Percentiles rank a stretch among this genome's conserved stretches.
Evolutionary conservation across 345 rosid genomes (phyloP).

Genomic region (Iberis pinnata): DNA sequence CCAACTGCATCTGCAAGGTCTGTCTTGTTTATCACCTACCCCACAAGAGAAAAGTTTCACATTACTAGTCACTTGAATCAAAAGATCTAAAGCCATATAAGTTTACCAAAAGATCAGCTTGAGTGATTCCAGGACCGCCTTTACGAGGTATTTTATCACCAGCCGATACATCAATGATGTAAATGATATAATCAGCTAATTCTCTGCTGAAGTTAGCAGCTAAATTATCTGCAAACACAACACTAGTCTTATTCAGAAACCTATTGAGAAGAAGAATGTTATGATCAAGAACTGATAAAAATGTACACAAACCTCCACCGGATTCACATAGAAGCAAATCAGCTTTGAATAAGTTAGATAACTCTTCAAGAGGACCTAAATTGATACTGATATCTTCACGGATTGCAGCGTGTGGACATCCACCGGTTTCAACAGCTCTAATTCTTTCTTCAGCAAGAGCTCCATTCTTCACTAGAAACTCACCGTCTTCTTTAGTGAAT

Average conservation of each 20-base stretch:
- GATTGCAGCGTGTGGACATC: slow-evolving; percentile 97
- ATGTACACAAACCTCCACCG: slow-evolving; percentile 73
- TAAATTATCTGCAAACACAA: slow-evolving; percentile 63
- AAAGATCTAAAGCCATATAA: not conserved
- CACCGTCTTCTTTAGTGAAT: slow-evolving; percentile 95
- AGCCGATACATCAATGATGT: slow-evolving; percentile 87
- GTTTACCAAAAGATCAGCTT: slow-evolving; percentile 76
- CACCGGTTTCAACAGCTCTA: slow-evolving; percentile 92
- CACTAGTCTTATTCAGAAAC: not conserved
- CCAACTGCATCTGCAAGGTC: slow-evolving; percentile 90
- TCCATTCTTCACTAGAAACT: slow-evolving; percentile 84
- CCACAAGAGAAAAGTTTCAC: slow-evolving; percentile 3
- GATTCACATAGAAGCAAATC: slow-evolving; percentile 95
- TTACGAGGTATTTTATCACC: slow-evolving; percentile 96
- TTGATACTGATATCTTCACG: slow-evolving; percentile 97
- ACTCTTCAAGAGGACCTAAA: slow-evolving; percentile 96
- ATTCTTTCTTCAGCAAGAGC: slow-evolving; percentile 93
- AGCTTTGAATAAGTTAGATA: slow-evolving; percentile 71
- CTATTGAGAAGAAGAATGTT: not conserved
- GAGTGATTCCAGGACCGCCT: slow-evolving; percentile 98
- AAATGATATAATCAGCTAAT: slow-evolving; percentile 86
- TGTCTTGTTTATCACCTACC: slow-evolving; percentile 88
- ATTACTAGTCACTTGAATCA: not conserved
- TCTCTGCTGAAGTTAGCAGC: slow-evolving; percentile 98
- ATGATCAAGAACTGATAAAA: not conserved